These are phyloP conservation scores for Plantago rigida DNA, from an alignment of 305 asterid genomes.

Conservation along the genomic window DNA sequence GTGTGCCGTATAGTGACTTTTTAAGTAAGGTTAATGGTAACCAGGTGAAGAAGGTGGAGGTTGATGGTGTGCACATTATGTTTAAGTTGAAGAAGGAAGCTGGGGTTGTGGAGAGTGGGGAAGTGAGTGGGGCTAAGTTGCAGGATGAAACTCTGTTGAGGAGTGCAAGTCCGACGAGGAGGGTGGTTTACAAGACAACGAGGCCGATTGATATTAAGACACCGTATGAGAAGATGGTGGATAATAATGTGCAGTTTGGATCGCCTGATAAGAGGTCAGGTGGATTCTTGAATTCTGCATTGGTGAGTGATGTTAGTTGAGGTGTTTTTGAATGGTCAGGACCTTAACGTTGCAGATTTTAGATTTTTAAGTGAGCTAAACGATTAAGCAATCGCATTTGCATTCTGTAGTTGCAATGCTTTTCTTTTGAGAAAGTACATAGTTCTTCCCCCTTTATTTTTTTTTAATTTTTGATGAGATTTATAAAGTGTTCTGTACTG, in stretches of 20 bases:
- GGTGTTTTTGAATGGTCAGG: conserved; percentile 11
- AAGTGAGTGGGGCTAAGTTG: conserved; percentile 44
- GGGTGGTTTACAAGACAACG: conserved; percentile 70
- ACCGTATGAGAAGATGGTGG: conserved; percentile 92
- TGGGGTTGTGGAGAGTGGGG: conserved; percentile 40
- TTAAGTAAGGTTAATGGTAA: conserved; percentile 62
- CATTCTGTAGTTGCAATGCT: not conserved
- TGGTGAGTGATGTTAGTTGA: conserved; percentile 53
- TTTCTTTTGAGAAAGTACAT: not conserved
- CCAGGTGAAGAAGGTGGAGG: conserved; percentile 89
- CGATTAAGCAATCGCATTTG: not conserved
- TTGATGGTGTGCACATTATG: conserved; percentile 93
- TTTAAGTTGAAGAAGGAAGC: conserved; percentile 72
- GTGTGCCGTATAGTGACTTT: conserved; percentile 87
- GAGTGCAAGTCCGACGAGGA: conserved; percentile 63
- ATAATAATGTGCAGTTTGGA: conserved; percentile 90
- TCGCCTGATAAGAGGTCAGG: conserved; percentile 98
- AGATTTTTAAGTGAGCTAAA: not conserved
- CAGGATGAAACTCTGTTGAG: conserved; percentile 63
- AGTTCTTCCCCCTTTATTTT: too few species aligned
- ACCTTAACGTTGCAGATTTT: conserved; percentile 16
- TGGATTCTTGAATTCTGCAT: conserved; percentile 82
- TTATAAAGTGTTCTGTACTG: not conserved
- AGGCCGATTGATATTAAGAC: conserved; percentile 84
- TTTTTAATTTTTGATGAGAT: not conserved